These are phyloP conservation scores for Verticillium nonalfalfae DNA, from an alignment of 2,329 filamentous ascomycete species.

Conservation along the genomic window DNA sequence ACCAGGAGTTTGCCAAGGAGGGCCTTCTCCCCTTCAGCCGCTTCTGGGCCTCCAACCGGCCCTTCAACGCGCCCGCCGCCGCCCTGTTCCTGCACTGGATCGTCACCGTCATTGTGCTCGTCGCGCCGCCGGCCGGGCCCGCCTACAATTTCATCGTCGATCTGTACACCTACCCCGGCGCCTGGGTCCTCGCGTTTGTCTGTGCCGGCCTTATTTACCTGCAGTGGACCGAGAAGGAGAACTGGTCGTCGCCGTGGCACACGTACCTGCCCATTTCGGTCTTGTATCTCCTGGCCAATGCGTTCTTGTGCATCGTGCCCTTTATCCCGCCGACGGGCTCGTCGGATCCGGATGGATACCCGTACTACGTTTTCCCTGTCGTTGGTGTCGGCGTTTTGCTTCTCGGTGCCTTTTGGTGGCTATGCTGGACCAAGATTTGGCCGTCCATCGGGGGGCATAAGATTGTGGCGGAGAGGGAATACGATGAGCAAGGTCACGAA, in stretches of 20 bases:
- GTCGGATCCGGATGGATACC: slow-evolving; percentile 39
- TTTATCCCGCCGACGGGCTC: slow-evolving; percentile 46
- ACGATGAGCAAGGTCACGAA: slow-evolving; percentile 32
- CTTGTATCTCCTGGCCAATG: slow-evolving; percentile 42
- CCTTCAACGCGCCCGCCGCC: slow-evolving; percentile 58
- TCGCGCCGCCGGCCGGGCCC: slow-evolving; percentile 60
- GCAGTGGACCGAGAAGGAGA: slow-evolving; percentile 40
- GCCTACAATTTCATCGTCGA: slow-evolving; percentile 64
- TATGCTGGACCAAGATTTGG: slow-evolving; percentile 42
- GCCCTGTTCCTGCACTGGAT: slow-evolving; percentile 60
- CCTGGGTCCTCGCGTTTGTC: slow-evolving; percentile 48
- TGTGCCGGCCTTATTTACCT: slow-evolving; percentile 44
- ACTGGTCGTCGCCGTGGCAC: slow-evolving; percentile 47
- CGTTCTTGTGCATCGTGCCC: slow-evolving; percentile 45
- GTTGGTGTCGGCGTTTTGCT: slow-evolving; percentile 46
- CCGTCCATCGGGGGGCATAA: slow-evolving; percentile 43
- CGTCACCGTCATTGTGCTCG: slow-evolving; percentile 56
- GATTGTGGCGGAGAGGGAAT: slow-evolving; percentile 34
- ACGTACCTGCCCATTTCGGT: slow-evolving; percentile 40
- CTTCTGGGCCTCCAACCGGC: slow-evolving; percentile 64
- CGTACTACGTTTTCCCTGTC: slow-evolving; percentile 50
- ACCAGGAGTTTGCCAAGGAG: slow-evolving; percentile 64
- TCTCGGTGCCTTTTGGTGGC: slow-evolving; percentile 46
- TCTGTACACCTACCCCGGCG: slow-evolving; percentile 41
- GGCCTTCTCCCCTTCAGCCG: slow-evolving; percentile 59